Evolutionary conservation across 305 asterid species (phyloP), one percentile per base, ranked within the genome.

Genomic region (Solanum aculeatissimum): DNA sequence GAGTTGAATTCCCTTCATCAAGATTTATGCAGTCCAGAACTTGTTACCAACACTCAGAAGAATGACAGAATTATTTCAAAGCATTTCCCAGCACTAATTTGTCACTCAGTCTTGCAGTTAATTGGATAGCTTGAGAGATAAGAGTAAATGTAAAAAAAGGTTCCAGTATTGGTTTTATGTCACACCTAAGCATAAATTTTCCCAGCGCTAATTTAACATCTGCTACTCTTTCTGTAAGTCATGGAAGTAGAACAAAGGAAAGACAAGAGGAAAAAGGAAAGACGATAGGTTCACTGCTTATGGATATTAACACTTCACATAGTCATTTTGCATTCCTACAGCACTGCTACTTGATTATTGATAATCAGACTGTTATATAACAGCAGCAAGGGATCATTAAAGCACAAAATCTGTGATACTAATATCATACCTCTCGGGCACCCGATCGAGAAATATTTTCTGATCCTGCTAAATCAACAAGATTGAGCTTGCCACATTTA

Each of bases 381-480:
- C 62, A 81, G 32, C 32, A 58, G 14, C 18, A 58, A 21, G 62
- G 29, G 21, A n/a, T 29, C 18, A 12, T 35, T 25, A 23, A 23
- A 63, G 38, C 16, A 9, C 54, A 32, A n/a, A 57, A n/a, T 85
- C 21, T 63, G 25, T 15, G 35, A 38, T 35, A 60, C 74, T 40
- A 71, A 21, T 72, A 71, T 32, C 85, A 53, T 89, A 95, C 98
- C 97, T 95, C 98, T 70, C 97, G 91, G 72, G 95, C 95, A 83
- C 98, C 97, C 38, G 97, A 95, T 53, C 98, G 94, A 81, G 87
- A 88, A 77, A 95, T 95, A 86, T 95, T 95, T 89, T 95, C 97
- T 72, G 97, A 95, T 83, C 98, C 98, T 38, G 97, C 97, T 88
- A 95, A 88, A 90, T 95, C 97, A 86, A 95, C 97, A 90, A 95